Conservation (phyloP, 2,329 filamentous ascomycete species). For the Daldinia sp. region DNA sequence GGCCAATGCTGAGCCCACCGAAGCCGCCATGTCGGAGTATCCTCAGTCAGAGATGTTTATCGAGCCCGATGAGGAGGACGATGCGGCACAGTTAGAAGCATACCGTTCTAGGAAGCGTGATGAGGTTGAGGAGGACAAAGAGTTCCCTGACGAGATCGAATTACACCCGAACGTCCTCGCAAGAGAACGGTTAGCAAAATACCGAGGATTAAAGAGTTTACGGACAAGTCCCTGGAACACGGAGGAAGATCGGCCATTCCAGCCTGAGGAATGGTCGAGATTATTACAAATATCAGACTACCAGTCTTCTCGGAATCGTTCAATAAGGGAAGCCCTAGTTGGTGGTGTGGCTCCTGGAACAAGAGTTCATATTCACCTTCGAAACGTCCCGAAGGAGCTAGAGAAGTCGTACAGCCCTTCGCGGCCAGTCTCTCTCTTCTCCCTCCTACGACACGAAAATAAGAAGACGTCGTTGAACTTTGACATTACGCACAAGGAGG, state of each 20-base stretch:
- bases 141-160: slow-evolving; percentile 98
- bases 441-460: slow-evolving; percentile 90
- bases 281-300: slow-evolving; percentile 91
- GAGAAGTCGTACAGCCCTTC: slow-evolving; percentile 60
- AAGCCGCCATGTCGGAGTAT: slow-evolving; percentile 86
- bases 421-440: slow-evolving; percentile 78
- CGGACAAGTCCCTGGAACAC: slow-evolving; percentile 89
- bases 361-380: slow-evolving; percentile 81
- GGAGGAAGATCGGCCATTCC: slow-evolving; percentile 83
- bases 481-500: slow-evolving; percentile 84
- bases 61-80: slow-evolving; percentile 82
- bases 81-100: slow-evolving; percentile 78
- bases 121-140: slow-evolving; percentile 87
- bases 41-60: slow-evolving; percentile 93
- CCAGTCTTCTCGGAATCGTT: slow-evolving; percentile 79
- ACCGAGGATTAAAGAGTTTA: slow-evolving; percentile 90
- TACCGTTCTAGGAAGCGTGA: slow-evolving; percentile 81
- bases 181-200: slow-evolving; percentile 83
- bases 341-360: slow-evolving; percentile 87
- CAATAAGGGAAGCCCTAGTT: slow-evolving; percentile 82
- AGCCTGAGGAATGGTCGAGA: slow-evolving; percentile 89
- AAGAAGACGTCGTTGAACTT: slow-evolving; percentile 92
- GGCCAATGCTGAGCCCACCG: slow-evolving; percentile 72
- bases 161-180: slow-evolving; percentile 87
- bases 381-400: slow-evolving; percentile 55